These are phyloP conservation scores for Aspergillus cristatus DNA, from an alignment of 495 filamentous ascomycete species.

Conservation along the genomic window DNA sequence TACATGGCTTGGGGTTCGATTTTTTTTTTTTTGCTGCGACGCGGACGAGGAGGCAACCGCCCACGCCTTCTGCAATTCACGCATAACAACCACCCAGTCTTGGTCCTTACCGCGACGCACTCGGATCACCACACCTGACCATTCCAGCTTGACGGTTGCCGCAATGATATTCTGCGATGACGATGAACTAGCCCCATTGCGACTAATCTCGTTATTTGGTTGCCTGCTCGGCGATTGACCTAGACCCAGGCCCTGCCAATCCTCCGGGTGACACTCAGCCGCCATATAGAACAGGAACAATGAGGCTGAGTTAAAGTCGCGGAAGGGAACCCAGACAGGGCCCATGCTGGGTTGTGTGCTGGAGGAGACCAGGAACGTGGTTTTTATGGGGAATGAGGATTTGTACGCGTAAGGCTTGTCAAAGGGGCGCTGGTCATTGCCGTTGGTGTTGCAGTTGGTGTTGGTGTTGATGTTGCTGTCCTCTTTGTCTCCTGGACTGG, in stretches of 20 bases:
- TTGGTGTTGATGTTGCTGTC: too few species aligned
- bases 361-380: constrained; percentile 6
- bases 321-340: constrained; percentile 3
- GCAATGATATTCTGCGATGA: background rate
- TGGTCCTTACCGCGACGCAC: constrained; percentile 6
- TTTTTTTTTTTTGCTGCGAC: too few species aligned
- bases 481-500: too few species aligned
- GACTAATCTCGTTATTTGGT: background rate
- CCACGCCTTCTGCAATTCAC: constrained; percentile 4
- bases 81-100: constrained; percentile 7
- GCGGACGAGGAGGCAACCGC: background rate
- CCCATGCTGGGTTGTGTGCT: background rate
- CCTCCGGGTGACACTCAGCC: background rate
- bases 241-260: background rate
- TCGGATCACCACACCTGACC: constrained; percentile 5
- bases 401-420: background rate
- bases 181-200: background rate
- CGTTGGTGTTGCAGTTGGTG: background rate
- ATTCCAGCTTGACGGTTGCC: constrained; percentile 6
- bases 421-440: too few species aligned
- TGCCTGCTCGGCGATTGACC: background rate
- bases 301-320: constrained; percentile 3
- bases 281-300: constrained; percentile 6
- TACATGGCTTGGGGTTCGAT: too few species aligned
- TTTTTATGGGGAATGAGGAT: background rate